Conservation (phyloP, 441 rosid genomes). For the Syzygium malaccense region DNA sequence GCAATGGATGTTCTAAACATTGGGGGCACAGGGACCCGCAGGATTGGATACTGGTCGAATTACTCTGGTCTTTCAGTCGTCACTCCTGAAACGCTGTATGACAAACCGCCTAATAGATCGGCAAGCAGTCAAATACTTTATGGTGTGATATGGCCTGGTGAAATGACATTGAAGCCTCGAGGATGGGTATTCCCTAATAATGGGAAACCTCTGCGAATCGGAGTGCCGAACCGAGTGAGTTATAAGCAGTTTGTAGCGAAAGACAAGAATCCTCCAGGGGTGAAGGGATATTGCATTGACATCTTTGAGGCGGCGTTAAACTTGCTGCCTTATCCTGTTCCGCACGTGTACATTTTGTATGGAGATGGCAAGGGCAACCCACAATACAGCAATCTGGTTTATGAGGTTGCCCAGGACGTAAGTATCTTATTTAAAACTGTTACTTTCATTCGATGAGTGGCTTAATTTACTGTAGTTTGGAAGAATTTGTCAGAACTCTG, state of each 20-base stretch:
- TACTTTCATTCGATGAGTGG: neutral
- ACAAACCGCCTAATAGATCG: constrained; percentile 44
- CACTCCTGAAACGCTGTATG: constrained; percentile 52
- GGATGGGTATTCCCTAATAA: constrained; percentile 96
- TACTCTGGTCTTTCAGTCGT: constrained; percentile 58
- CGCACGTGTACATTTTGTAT: constrained; percentile 41
- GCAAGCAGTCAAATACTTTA: constrained; percentile 38
- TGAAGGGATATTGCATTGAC: constrained; percentile 80
- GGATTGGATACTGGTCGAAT: constrained; percentile 87
- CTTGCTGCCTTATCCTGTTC: constrained; percentile 84
- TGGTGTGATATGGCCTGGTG: constrained; percentile 78
- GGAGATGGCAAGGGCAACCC: constrained; percentile 74
- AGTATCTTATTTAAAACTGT: constrained; percentile 21
- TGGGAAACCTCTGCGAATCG: constrained; percentile 65
- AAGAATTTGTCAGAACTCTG: neutral
- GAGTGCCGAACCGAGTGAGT: constrained; percentile 71
- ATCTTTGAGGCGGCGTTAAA: constrained; percentile 81
- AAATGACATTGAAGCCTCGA: constrained; percentile 35
- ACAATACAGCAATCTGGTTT: constrained; percentile 42
- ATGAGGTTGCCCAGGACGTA: constrained; percentile 53
- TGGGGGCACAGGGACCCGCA: constrained; percentile 46
- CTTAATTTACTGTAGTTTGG: neutral
- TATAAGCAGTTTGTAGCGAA: constrained; percentile 43
- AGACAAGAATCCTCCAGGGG: constrained; percentile 63
- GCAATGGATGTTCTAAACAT: constrained; percentile 78